Conservation (phyloP, 768 basidiomycete species). For the Astraeus odoratus region DNA sequence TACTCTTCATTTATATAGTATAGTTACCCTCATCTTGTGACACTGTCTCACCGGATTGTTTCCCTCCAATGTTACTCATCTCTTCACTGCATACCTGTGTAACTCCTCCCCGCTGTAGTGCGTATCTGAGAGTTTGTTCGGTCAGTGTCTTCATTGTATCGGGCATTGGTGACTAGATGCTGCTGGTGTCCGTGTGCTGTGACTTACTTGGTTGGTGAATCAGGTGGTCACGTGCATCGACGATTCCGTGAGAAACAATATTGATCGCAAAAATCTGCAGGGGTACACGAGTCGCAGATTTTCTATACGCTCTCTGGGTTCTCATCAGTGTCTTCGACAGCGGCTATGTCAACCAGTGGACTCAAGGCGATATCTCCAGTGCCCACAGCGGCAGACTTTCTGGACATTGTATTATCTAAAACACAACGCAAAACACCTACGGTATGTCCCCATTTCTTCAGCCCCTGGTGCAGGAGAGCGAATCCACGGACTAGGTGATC, state of each 20-base stretch:
- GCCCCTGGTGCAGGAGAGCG: conserved; percentile 2
- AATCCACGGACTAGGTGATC: conserved; percentile 60
- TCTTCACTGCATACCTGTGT: too few species aligned
- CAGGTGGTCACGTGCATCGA: too few species aligned
- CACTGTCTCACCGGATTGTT: neutral
- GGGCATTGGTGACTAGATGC: too few species aligned
- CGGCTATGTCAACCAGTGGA: conserved; percentile 70
- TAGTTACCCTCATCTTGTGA: neutral
- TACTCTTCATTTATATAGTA: neutral
- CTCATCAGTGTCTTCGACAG: neutral
- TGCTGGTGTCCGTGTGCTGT: too few species aligned
- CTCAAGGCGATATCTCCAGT: conserved; percentile 98
- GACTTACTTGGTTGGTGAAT: too few species aligned
- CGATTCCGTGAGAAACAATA: neutral
- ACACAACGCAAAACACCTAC: conserved; percentile 98
- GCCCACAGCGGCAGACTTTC: conserved; percentile 89
- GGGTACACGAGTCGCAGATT: neutral
- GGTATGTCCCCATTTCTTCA: conserved; percentile 30
- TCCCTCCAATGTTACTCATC: too few species aligned
- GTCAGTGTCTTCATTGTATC: too few species aligned
- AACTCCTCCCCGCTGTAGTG: too few species aligned
- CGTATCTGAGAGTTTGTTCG: too few species aligned
- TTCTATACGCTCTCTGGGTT: neutral
- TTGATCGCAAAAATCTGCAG: neutral
- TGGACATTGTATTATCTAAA: conserved; percentile 89